phyloP scores from a whole-genome alignment of 805 yeast species.

The Metschnikowia peoriensis region DNA sequence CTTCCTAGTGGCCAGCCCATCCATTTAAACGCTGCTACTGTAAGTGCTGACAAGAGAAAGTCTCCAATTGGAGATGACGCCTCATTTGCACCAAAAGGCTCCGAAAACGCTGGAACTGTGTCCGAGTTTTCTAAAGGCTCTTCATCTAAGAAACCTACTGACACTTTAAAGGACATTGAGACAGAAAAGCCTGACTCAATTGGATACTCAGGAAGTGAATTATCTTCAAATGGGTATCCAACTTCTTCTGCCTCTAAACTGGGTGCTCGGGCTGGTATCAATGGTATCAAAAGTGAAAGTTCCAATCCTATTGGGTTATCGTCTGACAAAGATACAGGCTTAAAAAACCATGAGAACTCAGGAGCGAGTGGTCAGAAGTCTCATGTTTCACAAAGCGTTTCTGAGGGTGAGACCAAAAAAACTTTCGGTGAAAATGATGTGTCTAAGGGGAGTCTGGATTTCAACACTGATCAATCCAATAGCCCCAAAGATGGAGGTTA shows the following conservation, averaged over 20 bases:
- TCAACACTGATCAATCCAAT: background rate
- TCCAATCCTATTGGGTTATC: background rate
- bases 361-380: no score
- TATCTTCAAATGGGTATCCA: slow-evolving; percentile 13
- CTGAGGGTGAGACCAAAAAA: no score
- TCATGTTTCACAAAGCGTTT: background rate
- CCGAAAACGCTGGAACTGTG: no score
- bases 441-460: background rate
- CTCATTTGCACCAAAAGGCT: no score
- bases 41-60: background rate
- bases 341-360: no score
- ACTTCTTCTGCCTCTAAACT: slow-evolving; percentile 13
- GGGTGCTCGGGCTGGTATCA: background rate
- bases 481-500: slow-evolving; percentile 1
- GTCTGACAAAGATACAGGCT: background rate
- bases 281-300: background rate
- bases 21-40: slow-evolving; percentile 5
- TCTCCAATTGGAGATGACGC: background rate
- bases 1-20: slow-evolving; percentile 2
- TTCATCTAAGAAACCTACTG: background rate
- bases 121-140: no score
- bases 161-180: background rate
- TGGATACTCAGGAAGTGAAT: slow-evolving; percentile 4
- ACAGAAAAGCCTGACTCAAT: slow-evolving; percentile 11
- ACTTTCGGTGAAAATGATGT: background rate